Evolutionary conservation across 495 filamentous ascomycete genomes (phyloP).

Genomic region (Penicillium herquei): DNA sequence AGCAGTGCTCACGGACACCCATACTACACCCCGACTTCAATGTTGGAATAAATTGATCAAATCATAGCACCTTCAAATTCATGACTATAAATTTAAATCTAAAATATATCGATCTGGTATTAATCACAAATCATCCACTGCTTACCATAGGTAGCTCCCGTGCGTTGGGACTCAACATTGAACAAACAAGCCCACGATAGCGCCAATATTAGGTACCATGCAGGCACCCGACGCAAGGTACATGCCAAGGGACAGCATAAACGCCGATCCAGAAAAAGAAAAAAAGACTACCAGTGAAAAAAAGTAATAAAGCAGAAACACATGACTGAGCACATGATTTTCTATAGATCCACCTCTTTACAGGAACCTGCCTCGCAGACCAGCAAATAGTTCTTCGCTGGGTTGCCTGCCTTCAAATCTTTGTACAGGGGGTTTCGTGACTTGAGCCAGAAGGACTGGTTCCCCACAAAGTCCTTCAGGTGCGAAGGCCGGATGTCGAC

Average conservation of each 20-base stretch:
- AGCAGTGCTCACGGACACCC: too few species aligned
- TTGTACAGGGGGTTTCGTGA: slow-evolving; percentile 47
- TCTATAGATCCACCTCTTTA: slow-evolving; percentile 33
- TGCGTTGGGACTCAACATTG: too few species aligned
- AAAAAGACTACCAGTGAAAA: background rate
- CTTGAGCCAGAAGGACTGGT: slow-evolving; percentile 52
- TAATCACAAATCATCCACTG: too few species aligned
- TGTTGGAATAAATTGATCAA: too few species aligned
- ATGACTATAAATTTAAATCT: too few species aligned
- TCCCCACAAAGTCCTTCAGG: slow-evolving; percentile 51
- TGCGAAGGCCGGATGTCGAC: slow-evolving; percentile 41
- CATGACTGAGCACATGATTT: background rate
- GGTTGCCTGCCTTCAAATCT: slow-evolving; percentile 39
- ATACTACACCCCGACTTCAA: too few species aligned
- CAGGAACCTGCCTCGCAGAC: slow-evolving; percentile 53
- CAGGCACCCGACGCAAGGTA: background rate
- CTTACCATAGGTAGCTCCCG: too few species aligned
- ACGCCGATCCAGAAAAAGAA: background rate
- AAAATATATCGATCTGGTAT: too few species aligned
- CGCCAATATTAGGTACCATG: background rate
- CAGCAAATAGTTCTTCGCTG: slow-evolving; percentile 43
- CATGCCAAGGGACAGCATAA: background rate
- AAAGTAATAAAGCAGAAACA: background rate
- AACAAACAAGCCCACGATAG: background rate
- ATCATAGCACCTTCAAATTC: too few species aligned